These are phyloP conservation scores for Botrytis medusae DNA, from an alignment of 2,329 filamentous ascomycete genomes.

Conservation along the genomic window DNA sequence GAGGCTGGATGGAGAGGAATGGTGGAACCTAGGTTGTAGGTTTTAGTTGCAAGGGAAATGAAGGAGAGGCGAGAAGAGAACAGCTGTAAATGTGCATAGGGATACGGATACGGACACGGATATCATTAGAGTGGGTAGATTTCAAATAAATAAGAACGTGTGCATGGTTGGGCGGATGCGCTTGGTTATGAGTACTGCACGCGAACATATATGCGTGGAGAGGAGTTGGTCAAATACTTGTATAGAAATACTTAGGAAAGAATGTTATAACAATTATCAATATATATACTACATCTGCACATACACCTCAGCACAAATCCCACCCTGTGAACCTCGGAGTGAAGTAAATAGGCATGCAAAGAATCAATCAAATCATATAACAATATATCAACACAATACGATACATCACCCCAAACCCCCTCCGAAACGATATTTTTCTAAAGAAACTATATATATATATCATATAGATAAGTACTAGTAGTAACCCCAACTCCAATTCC, in stretches of 20 bases:
- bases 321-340: neutral
- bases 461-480: neutral
- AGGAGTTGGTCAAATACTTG: neutral
- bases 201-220: neutral
- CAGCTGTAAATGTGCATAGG: neutral
- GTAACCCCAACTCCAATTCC: too few relatives aligned
- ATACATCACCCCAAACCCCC: too few relatives aligned
- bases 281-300: neutral
- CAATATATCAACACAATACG: too few relatives aligned
- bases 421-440: neutral
- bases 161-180: neutral
- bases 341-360: neutral
- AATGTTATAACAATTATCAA: neutral
- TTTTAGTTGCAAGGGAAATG: neutral
- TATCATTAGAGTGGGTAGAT: neutral
- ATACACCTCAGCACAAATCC: neutral
- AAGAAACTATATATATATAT: too few relatives aligned
- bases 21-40: constrained; percentile 35
- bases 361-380: neutral
- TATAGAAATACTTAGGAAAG: neutral
- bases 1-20: constrained; percentile 62
- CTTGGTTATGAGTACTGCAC: neutral
- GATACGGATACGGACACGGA: neutral
- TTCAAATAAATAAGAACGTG: neutral
- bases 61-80: neutral